Base-by-base conservation (phyloP, 345 rosid genomes). In the Litchi chinensis region DNA sequence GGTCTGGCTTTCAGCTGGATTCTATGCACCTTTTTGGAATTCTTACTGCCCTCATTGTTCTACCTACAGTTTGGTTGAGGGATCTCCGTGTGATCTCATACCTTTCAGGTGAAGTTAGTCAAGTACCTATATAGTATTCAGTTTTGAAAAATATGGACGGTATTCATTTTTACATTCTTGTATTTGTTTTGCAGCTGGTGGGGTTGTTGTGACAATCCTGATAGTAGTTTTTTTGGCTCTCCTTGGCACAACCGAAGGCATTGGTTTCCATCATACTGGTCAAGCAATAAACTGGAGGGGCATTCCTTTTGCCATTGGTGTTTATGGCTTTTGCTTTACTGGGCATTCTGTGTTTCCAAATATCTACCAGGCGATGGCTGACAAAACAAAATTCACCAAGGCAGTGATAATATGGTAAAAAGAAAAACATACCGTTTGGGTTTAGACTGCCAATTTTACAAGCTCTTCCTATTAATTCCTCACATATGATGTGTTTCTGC, bases 281-380 rank as follows among this genome's bases (percentile, higher is more conserved):
- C 87, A 89, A 32, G 66, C 85, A 50, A 93, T 92, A 76, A 95
- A 92, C 50, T 89, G 91, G 95, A 90, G 85, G 65, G 98, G 97
- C 39, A 80, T 95, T 84, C 99, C 99, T 8, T 88, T 93, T 89
- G 95, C 91, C 1, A 81, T 91, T 81, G 99, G 99, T 79, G 91
- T 93, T 5, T 90, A 89, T 46, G 96, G 96, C 28, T 95, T 95
- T 83, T 92, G 97, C 82, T 89, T 75, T 44, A 85, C 97, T 32
- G 98, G 93, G 15, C 99, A 95, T 74, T 88, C 99, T 37, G 98
- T 95, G 70, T 90, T 95, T 78, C 98, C 99, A 22, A 95, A 95
- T 77, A 92, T 95, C 74, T 93, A 95, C 80, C 99, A 95, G 66
- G 92, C 99, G 46, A 95, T 95, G 99, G 99, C 97, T 69, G 95